Evolutionary conservation across 2,329 filamentous ascomycete genomes (phyloP), one percentile per base, ranked within the genome.

Genomic region (Fusarium musae): DNA sequence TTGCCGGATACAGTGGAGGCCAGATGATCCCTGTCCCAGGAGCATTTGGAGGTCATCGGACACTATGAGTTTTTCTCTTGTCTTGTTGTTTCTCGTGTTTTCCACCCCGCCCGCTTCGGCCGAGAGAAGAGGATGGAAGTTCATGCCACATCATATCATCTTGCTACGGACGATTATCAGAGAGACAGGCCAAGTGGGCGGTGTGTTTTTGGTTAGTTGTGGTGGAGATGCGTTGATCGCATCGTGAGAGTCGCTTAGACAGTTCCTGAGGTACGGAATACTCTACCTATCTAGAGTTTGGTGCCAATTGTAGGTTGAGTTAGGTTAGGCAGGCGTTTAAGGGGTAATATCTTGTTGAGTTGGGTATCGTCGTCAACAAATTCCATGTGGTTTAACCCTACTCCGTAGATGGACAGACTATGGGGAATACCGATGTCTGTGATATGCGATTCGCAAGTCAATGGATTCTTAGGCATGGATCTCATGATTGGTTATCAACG

Each of bases 41-140:
- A 30, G 59, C 56, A 75, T 72, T 71, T 63, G 44, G 61, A 68
- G 75, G 75, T 77, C 75, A 77, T 77, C 75, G 74, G 72, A 74
- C 72, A 76, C 44, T 49, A 65, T 65, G 69, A 63, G 39, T 47
- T 67, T 67, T 66, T 66, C 30, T 59, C 34, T 63, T 10, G 36
- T 28, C 30, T 32, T 34, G 32, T 19, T 19, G 42, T 40, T 59
- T 74, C 49, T 49, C 63, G 63, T 69, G 68, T 54, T 59, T 26
- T 57, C 30, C 40, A 66, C 66, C 69, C 75, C 73, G 73, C 71
- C 73, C 73, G 73, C 71, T 56, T 54, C 54, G 52, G 64, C 59
- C 64, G 64, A 63, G 34, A 64, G 28, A 59, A 62, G 56, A 63
- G 52, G 58, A 58, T 59, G 43, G 43, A 53, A 72, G 63, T 59